Percentiles rank a stretch among this genome's conserved stretches.
phyloP scores from a whole-genome alignment of 75 land plant species.

The Isoetes taiwanensis region DNA sequence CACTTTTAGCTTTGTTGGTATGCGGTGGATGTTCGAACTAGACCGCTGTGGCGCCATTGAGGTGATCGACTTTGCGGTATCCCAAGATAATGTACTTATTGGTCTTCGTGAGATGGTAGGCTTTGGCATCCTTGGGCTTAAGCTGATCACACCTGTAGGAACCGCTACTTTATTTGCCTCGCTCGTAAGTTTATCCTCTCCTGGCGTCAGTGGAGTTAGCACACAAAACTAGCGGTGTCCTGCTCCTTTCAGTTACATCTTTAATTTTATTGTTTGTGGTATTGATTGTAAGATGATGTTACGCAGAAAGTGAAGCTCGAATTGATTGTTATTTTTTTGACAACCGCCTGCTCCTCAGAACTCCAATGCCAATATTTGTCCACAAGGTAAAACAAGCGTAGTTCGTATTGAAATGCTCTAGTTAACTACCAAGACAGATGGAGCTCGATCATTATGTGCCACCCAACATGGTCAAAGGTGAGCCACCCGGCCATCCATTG shows the following conservation, averaged over 20 bases:
- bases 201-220: conserved; percentile 75
- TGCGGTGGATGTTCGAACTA: too few relatives aligned
- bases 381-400: conserved; percentile 55
- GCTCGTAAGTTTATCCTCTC: conserved; percentile 61
- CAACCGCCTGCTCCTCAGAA: conserved; percentile 82
- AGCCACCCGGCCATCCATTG: too few relatives aligned
- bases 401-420: conserved; percentile 55
- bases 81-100: too few relatives aligned
- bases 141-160: conserved; percentile 99
- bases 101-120: conserved; percentile 83
- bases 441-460: conserved; percentile 52
- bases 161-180: conserved; percentile 72
- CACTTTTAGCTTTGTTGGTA: too few relatives aligned
- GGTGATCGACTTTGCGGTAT: too few relatives aligned
- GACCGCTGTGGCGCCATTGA: too few relatives aligned
- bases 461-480: conserved; percentile 83
- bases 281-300: too few relatives aligned
- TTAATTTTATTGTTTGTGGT: not conserved
- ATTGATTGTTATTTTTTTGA: conserved; percentile 74
- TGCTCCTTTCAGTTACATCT: not conserved
- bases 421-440: conserved; percentile 55
- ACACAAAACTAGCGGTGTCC: conserved; percentile 86
- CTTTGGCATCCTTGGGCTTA: conserved; percentile 73
- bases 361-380: conserved; percentile 86
- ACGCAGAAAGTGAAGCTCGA: conserved; percentile 78